A percentile compares a stretch with the other conserved stretches of the same genome.
Evolutionary conservation across 331 rosid species (phyloP).

Genomic region (Quercus phellos): DNA sequence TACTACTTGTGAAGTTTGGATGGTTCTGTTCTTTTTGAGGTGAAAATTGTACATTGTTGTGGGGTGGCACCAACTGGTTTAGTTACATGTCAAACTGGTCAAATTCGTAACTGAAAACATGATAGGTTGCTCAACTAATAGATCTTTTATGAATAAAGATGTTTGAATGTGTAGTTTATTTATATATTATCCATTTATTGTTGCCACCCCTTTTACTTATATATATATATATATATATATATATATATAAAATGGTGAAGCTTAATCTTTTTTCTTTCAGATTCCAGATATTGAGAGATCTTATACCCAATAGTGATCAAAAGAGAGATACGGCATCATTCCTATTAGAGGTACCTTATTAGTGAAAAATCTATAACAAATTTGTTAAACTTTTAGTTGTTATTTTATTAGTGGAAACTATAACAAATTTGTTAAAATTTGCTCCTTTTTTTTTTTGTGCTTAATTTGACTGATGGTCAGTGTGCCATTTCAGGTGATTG

Average conservation of each 20-base stretch:
- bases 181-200: background rate
- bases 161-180: constrained; percentile 9
- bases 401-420: background rate
- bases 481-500: constrained; percentile 65
- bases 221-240: no score
- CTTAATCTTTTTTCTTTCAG: constrained; percentile 43
- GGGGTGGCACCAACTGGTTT: background rate
- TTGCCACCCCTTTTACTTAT: no score
- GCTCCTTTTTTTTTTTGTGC: background rate
- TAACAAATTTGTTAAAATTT: background rate
- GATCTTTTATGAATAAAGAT: background rate
- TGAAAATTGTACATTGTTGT: constrained; percentile 1
- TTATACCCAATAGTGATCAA: constrained; percentile 91
- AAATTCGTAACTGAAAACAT: background rate
- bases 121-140: background rate
- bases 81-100: background rate
- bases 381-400: background rate
- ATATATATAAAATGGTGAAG: background rate
- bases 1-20: constrained; percentile 1
- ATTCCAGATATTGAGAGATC: constrained; percentile 96
- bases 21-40: background rate
- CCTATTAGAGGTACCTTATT: constrained; percentile 69
- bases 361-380: background rate
- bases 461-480: constrained; percentile 1
- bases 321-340: constrained; percentile 96